A percentile compares a stretch with the other conserved stretches of the same genome.
Conservation (phyloP, 2,329 filamentous ascomycete genomes). For the Pseudogymnoascus sp. region DNA sequence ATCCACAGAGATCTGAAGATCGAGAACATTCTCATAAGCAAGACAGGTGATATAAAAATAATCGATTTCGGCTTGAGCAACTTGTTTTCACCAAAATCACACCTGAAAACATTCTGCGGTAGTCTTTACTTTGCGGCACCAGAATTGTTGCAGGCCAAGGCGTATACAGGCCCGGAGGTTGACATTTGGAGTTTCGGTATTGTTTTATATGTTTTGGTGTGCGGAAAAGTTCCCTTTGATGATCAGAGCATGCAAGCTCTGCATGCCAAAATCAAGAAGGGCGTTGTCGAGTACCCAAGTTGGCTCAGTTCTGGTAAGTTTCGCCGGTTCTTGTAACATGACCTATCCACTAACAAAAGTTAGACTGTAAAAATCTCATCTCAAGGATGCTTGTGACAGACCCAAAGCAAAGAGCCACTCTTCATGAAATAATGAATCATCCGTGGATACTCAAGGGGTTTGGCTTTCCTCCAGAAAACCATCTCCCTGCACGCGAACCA, state of each 20-base stretch:
- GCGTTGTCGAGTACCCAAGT: constrained; percentile 86
- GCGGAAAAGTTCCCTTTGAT: constrained; percentile 96
- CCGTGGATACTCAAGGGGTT: constrained; percentile 96
- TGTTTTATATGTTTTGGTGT: constrained; percentile 92
- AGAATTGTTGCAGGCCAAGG: constrained; percentile 84
- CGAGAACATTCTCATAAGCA: constrained; percentile 98
- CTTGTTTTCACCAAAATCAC: constrained; percentile 75
- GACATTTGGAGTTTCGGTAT: constrained; percentile 99
- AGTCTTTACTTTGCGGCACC: constrained; percentile 97
- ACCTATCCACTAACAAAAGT: constrained; percentile 30
- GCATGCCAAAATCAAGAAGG: constrained; percentile 98
- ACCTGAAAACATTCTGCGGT: constrained; percentile 94
- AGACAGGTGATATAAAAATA: constrained; percentile 98
- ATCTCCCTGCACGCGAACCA: constrained; percentile 74
- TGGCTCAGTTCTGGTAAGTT: constrained; percentile 75
- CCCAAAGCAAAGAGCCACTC: constrained; percentile 74
- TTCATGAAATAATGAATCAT: constrained; percentile 89
- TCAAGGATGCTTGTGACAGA: constrained; percentile 95
- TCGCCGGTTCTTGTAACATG: constrained; percentile 11
- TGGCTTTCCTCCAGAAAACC: constrained; percentile 78
- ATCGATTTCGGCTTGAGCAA: constrained; percentile 98
- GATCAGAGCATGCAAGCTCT: constrained; percentile 98
- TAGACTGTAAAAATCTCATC: constrained; percentile 90
- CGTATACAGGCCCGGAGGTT: constrained; percentile 93
- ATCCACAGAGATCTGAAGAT: constrained; percentile 97